Base-by-base conservation (phyloP, 116 monocot species). In the Dioscorea cayenensis region DNA sequence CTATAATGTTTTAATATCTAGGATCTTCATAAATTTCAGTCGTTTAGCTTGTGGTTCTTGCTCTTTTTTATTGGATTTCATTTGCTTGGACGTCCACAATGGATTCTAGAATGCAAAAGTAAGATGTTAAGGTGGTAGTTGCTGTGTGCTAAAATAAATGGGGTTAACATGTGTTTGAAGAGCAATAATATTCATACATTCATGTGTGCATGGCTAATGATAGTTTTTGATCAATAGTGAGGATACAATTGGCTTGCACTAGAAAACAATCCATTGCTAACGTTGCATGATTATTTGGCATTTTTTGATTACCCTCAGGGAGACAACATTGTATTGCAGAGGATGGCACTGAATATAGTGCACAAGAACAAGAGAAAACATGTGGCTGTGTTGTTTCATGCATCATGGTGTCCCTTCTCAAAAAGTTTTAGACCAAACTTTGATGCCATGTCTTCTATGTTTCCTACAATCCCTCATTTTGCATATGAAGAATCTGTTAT, bases 341-440 rank as follows among this genome's bases (percentile, higher is more conserved):
- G 32, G 32, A 86, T 77, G 73, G 84, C 86, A 55, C 51, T 90
- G 19, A 77, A 77, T 77, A 65, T 88, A 14, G 86, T 88, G 66
- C 75, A 86, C 68, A 72, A 68, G 69, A 90, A 85, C 66, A 80
- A 25, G 58, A 81, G 81, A 17, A 78, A 79, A 27, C 91, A 86
- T 77, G 83, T 89, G 18, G 88, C 91, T 10, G 58, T 99, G 66
- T 77, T 99, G 58, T 99, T 99, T 60, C 88, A 99, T 89, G 99
- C 99, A 32, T 91, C 99, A 12, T 93, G 99, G 99, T 99, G 99
- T 68, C 89, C 99, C 58, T 99, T 99, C 78, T 94, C 99, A 51
- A 88, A 85, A 65, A 81, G 67, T n/a, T 91, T 81, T 73, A 76
- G 67, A 27, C 84, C 88, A 51, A 85, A 87, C 59, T 99, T 94